Evolutionary conservation across 139 green algal genomes (phyloP).

Genomic region (Auxenochlorella protothecoides): DNA sequence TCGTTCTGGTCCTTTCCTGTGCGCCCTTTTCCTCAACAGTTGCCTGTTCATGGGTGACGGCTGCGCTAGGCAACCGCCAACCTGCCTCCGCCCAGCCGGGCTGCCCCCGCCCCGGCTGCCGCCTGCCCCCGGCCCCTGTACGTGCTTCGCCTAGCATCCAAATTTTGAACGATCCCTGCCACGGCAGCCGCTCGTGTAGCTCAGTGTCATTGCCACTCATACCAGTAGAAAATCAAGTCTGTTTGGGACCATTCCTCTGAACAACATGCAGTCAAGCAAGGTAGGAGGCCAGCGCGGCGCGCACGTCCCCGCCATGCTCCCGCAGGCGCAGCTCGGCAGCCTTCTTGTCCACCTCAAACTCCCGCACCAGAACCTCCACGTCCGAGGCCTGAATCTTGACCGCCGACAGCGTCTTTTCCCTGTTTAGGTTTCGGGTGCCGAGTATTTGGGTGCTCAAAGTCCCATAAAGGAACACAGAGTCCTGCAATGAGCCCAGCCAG

Average conservation of each 20-base stretch:
- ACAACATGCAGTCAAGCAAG: constrained; percentile 16
- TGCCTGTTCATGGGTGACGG: background rate
- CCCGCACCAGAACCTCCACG: constrained; percentile 46
- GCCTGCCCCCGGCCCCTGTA: background rate
- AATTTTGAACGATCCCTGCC: background rate
- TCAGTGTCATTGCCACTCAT: too few relatives aligned
- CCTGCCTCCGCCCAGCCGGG: background rate
- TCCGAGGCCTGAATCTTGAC: constrained; percentile 59
- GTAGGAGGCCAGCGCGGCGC: constrained; percentile 32
- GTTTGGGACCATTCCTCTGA: too few relatives aligned
- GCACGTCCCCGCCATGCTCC: constrained; percentile 48
- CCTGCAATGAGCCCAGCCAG: too few relatives aligned
- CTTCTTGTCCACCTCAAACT: constrained; percentile 69
- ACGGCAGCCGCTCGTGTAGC: too few relatives aligned
- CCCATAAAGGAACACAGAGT: too few relatives aligned
- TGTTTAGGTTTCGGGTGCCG: constrained; percentile 3
- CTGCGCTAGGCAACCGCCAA: too few relatives aligned
- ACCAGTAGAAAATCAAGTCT: too few relatives aligned
- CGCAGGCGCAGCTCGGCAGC: constrained; percentile 53
- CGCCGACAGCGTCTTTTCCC: constrained; percentile 62
- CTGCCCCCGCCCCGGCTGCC: background rate
- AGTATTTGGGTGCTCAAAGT: too few relatives aligned
- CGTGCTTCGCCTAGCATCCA: background rate
- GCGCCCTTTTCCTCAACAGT: background rate
- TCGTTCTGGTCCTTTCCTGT: background rate